phyloP scores from a whole-genome alignment of 139 green algal species.

The Chlamydomonas applanata region DNA sequence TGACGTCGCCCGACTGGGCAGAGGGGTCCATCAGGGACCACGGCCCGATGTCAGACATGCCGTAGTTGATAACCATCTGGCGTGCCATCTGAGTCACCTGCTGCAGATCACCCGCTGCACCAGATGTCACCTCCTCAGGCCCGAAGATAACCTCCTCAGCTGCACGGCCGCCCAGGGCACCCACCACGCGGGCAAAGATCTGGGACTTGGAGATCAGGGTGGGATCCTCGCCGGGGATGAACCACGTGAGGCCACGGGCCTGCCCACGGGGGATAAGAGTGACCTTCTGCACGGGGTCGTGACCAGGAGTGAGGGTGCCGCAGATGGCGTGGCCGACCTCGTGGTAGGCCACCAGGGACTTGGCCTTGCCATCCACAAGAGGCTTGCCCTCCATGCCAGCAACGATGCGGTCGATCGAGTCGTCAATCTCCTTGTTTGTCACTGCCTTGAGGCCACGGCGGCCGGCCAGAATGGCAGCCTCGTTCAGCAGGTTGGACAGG shows the following conservation, averaged over 20 bases:
- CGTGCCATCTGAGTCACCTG: constrained; percentile 82
- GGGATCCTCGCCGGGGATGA: constrained; percentile 91
- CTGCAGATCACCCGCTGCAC: constrained; percentile 65
- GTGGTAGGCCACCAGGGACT: constrained; percentile 89
- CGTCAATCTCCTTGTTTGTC: constrained; percentile 89
- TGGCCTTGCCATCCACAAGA: constrained; percentile 96
- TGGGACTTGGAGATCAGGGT: constrained; percentile 94
- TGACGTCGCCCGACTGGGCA: constrained; percentile 83
- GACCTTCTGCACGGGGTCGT: constrained; percentile 99
- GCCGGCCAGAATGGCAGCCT: constrained; percentile 97
- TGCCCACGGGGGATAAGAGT: constrained; percentile 97
- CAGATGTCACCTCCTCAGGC: constrained; percentile 92
- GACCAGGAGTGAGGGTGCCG: constrained; percentile 90
- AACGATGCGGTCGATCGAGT: constrained; percentile 95
- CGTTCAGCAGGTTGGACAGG: constrained; percentile 98
- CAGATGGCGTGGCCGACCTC: constrained; percentile 95
- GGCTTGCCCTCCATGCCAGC: constrained; percentile 97
- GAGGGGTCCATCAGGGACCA: constrained; percentile 91
- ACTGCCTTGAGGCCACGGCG: constrained; percentile 64
- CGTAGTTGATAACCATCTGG: constrained; percentile 99
- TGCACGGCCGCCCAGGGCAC: constrained; percentile 92
- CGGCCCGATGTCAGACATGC: constrained; percentile 96
- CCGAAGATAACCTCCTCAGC: constrained; percentile 98
- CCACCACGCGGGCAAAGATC: constrained; percentile 97
- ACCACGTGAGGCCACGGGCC: constrained; percentile 97